Conservation (phyloP, 2,329 filamentous ascomycete species). For the Colletotrichum australisinense region DNA sequence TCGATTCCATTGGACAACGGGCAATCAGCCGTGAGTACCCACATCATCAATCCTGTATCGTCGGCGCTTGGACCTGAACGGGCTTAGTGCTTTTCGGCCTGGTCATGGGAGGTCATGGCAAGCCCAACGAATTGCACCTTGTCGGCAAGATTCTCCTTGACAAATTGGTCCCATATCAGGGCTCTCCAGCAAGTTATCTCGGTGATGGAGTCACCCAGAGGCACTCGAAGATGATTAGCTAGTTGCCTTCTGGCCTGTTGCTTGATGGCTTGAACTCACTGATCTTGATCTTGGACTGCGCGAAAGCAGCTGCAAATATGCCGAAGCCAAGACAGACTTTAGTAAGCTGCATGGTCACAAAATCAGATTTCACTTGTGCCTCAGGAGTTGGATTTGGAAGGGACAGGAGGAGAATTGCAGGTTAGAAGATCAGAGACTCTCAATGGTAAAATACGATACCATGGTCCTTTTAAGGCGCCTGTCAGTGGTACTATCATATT, state of each 20-base stretch:
- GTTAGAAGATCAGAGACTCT: not conserved
- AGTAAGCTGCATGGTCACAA: not conserved
- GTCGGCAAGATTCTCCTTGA: conserved; percentile 45
- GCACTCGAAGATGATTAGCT: conserved; percentile 30
- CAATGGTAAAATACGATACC: not conserved
- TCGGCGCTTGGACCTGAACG: no score
- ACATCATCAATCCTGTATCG: no score
- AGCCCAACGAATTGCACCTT: conserved; percentile 55
- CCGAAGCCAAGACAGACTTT: not conserved
- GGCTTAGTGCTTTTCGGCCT: no score
- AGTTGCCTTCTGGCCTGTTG: not conserved
- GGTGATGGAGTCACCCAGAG: conserved; percentile 57
- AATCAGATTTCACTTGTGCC: no score
- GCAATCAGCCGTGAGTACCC: no score
- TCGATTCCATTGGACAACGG: conserved; percentile 47
- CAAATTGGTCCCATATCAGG: conserved; percentile 53
- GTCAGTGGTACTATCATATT: not conserved
- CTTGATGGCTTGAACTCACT: not conserved
- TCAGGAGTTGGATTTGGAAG: not conserved
- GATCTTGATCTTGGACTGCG: conserved; percentile 18
- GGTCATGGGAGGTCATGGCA: no score
- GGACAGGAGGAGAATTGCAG: not conserved
- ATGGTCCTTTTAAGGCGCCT: not conserved
- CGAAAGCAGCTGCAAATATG: not conserved
- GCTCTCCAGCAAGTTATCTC: conserved; percentile 59